phyloP scores from a whole-genome alignment of 805 yeast genomes.

The Spencermartinsiella europaea region DNA sequence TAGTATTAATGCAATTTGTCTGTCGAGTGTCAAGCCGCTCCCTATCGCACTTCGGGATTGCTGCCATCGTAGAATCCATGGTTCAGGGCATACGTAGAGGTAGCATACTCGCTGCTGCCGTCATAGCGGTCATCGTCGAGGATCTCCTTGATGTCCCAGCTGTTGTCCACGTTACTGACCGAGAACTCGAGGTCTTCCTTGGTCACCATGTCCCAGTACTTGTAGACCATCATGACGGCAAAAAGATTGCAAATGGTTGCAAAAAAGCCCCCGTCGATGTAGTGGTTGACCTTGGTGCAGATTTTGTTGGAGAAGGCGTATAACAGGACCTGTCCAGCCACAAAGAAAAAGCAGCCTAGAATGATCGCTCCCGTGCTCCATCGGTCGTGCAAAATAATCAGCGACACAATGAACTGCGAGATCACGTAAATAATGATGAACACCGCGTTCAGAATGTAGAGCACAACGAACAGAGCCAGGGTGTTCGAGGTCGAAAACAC shows the following conservation, averaged over 20 bases:
- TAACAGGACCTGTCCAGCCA: conserved; percentile 70
- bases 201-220: conserved; percentile 95
- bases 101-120: conserved; percentile 30
- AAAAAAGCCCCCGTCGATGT: conserved; percentile 84
- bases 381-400: conserved; percentile 61
- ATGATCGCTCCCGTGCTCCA: conserved; percentile 90
- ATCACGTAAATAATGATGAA: conserved; percentile 56
- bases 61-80: neutral
- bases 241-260: conserved; percentile 76
- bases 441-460: conserved; percentile 67
- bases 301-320: conserved; percentile 64
- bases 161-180: conserved; percentile 50
- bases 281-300: conserved; percentile 73
- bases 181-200: conserved; percentile 91
- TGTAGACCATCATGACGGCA: conserved; percentile 90
- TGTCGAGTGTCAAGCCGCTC: neutral
- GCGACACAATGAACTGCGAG: conserved; percentile 63
- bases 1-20: no score
- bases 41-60: neutral
- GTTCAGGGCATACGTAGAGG: conserved; percentile 30
- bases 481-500: conserved; percentile 51
- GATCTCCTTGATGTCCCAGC: conserved; percentile 33
- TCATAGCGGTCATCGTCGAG: conserved; percentile 28
- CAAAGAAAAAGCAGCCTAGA: conserved; percentile 67
- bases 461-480: conserved; percentile 61